Evolutionary conservation across 352 stramenopile genomes (phyloP).

Genomic region (Globisporangium takayamanum): DNA sequence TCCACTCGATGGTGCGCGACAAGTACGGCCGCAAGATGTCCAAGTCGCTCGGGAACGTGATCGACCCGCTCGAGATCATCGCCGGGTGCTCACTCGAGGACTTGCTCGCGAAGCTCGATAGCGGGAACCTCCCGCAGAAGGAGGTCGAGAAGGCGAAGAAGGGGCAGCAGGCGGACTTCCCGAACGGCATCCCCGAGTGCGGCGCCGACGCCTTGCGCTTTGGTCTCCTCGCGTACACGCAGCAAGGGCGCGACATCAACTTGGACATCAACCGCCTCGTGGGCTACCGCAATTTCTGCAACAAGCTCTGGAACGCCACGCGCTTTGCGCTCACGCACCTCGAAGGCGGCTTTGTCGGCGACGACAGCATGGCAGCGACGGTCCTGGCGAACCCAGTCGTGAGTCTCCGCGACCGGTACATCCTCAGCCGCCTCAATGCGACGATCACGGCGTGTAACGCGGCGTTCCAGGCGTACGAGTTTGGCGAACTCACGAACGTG

Average conservation of each 20-base stretch:
- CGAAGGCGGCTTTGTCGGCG: conserved; percentile 56
- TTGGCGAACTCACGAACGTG: conserved; percentile 92
- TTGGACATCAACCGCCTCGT: conserved; percentile 99
- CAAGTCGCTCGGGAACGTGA: conserved; percentile 99
- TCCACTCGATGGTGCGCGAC: conserved; percentile 98
- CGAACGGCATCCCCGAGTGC: conserved; percentile 98
- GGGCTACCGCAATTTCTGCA: conserved; percentile 99
- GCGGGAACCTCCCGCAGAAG: conserved; percentile 95
- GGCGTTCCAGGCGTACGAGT: conserved; percentile 92
- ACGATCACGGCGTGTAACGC: conserved; percentile 72
- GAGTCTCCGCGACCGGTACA: conserved; percentile 67
- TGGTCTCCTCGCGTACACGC: conserved; percentile 94
- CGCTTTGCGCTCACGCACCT: conserved; percentile 98
- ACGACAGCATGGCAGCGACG: conserved; percentile 46
- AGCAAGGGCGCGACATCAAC: conserved; percentile 97
- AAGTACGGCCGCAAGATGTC: conserved; percentile 99
- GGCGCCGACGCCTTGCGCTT: conserved; percentile 98
- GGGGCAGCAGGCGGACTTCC: conserved; percentile 96
- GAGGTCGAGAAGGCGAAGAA: conserved; percentile 98
- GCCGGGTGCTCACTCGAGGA: conserved; percentile 92
- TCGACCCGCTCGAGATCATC: conserved; percentile 98
- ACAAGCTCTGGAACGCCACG: conserved; percentile 99
- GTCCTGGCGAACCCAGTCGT: conserved; percentile 66
- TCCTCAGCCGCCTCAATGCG: conserved; percentile 76
- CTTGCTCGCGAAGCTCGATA: conserved; percentile 94